These are phyloP conservation scores for Leavenworthia alabamica DNA, from an alignment of 345 rosid genomes.

Conservation along the genomic window DNA sequence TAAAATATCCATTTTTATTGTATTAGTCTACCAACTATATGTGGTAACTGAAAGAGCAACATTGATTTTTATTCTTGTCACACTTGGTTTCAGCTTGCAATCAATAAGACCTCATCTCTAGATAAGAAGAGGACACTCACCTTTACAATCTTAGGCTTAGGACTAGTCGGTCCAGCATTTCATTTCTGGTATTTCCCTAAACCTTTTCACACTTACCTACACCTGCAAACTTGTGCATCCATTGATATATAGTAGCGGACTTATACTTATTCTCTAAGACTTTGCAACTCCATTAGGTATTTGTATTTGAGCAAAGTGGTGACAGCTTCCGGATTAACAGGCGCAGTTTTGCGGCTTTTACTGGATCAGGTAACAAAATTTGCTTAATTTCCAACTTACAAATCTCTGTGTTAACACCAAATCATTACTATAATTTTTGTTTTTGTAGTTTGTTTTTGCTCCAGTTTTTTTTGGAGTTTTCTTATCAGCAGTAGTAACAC, in stretches of 20 bases:
- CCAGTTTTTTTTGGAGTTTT: conserved; percentile 74
- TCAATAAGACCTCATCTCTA: conserved; percentile 59
- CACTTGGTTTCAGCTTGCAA: conserved; percentile 49
- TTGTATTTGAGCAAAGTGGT: conserved; percentile 66
- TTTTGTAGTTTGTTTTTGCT: conserved; percentile 68
- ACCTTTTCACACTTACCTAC: not conserved
- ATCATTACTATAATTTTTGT: too few relatives aligned
- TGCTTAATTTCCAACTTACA: not conserved
- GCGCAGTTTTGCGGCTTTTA: conserved; percentile 64
- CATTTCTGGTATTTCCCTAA: conserved; percentile 69
- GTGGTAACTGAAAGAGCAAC: not conserved
- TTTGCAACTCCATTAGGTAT: conserved; percentile 45
- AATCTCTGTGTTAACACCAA: too few relatives aligned
- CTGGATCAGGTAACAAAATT: conserved; percentile 85
- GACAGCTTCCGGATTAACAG: conserved; percentile 57
- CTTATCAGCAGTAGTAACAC: conserved; percentile 65
- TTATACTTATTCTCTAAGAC: conserved; percentile 9
- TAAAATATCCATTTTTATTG: not conserved
- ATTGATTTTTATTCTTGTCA: not conserved
- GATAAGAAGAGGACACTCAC: conserved; percentile 67
- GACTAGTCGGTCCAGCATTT: conserved; percentile 80
- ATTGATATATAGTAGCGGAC: too few relatives aligned
- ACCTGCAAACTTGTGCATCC: too few relatives aligned
- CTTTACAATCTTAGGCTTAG: conserved; percentile 67
- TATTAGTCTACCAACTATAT: not conserved